A percentile compares a stretch with the other conserved stretches of the same genome.
Evolutionary conservation across 768 basidiomycete genomes (phyloP).

Genomic region (Lactarius hengduanensis): DNA sequence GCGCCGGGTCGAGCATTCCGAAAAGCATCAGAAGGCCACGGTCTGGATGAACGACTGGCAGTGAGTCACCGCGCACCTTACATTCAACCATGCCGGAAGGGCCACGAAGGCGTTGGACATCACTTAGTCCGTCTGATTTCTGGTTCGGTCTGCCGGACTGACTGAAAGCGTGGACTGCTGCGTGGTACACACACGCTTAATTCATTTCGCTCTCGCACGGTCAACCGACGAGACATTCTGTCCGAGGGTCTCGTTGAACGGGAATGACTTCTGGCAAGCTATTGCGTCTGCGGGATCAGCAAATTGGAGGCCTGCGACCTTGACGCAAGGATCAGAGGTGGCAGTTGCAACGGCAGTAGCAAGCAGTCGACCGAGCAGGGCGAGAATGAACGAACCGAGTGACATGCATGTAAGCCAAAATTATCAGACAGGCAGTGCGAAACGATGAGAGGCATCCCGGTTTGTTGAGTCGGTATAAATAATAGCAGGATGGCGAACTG

Average conservation of each 20-base stretch:
- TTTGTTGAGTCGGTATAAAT: background rate
- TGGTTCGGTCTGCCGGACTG: no score
- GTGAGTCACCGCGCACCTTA: no score
- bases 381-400: background rate
- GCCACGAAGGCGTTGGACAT: no score
- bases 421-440: background rate
- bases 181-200: no score
- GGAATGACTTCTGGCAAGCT: conserved; percentile 41
- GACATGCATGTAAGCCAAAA: conserved; percentile 1
- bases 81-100: no score
- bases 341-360: background rate
- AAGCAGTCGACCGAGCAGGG: background rate
- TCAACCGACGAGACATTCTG: conserved; percentile 38
- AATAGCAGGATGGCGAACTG: background rate
- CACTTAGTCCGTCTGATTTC: no score
- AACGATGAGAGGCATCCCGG: background rate
- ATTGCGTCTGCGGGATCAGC: conserved; percentile 53
- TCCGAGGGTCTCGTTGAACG: conserved; percentile 41
- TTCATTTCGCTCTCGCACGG: no score
- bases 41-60: no score
- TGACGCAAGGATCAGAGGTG: conserved; percentile 36
- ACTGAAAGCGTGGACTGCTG: no score
- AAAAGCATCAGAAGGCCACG: no score
- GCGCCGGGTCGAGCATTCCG: no score
- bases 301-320: conserved; percentile 41